A percentile compares a stretch with the other conserved stretches of the same genome.
These are phyloP conservation scores for Fraxinus baroniana DNA, from an alignment of 305 asterid species.

Conservation along the genomic window DNA sequence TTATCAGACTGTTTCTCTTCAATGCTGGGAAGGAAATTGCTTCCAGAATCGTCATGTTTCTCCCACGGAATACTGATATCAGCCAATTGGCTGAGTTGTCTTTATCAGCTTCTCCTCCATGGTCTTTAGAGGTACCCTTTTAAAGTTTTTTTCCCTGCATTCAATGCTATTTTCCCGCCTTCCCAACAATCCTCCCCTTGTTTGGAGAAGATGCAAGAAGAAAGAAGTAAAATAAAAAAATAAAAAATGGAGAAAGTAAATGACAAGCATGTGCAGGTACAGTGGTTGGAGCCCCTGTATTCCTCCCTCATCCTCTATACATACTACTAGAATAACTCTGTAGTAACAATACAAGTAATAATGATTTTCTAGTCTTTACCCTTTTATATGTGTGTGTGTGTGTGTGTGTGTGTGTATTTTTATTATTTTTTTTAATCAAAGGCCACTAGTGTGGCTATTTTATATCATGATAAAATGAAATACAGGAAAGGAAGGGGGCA, in stretches of 20 bases:
- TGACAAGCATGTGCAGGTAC: background rate
- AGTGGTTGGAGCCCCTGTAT: background rate
- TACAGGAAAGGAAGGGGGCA: no score
- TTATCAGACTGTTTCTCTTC: conserved; percentile 58
- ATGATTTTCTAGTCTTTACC: background rate
- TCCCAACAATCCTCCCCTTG: background rate
- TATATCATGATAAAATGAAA: no score
- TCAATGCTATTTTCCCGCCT: background rate
- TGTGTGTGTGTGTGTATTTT: no score
- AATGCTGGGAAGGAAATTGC: conserved; percentile 59
- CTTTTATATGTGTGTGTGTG: no score
- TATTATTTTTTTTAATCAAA: no score
- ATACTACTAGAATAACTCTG: background rate
- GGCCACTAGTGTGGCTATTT: no score
- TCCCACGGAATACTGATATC: conserved; percentile 76
- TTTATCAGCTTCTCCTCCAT: conserved; percentile 66
- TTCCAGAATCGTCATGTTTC: conserved; percentile 79
- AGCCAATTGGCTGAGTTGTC: conserved; percentile 73
- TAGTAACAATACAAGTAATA: background rate
- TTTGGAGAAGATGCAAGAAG: background rate
- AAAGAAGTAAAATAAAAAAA: background rate
- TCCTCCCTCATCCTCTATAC: background rate
- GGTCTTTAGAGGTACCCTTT: conserved; percentile 76
- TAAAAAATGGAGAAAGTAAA: background rate
- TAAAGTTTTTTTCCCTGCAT: background rate